Evolutionary conservation across 768 basidiomycete genomes (phyloP), one percentile per base, ranked within the genome.

Genomic region (Hebeloma cylindrosporum): DNA sequence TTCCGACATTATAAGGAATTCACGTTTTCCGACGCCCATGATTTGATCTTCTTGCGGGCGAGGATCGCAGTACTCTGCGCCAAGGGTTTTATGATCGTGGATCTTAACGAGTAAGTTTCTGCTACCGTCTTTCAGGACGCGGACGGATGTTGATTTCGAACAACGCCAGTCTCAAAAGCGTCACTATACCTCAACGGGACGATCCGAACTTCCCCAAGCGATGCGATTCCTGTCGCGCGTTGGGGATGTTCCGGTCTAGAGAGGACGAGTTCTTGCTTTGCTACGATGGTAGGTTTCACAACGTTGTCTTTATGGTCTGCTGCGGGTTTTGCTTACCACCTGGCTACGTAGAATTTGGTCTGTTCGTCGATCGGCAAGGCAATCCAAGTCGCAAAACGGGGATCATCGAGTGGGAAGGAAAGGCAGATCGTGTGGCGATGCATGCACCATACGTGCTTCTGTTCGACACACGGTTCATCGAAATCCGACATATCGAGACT

Each of bases 71-170:
- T 99, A 36, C 76, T 96, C 17, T 93, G 93, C 54, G 81, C 87
- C 1, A 93, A 89, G 56, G 94, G 93, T 11, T 97, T 99, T 56
- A 93, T 96, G 68, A 96, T 98, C 58, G 95, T 99, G 92, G 89
- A 96, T 60, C 74, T 99, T 20, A 80, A 81, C 11, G 88, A 94
- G 89, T 95, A 66, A 31, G 88, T 67, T 5, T 6, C 29, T 7
- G 11, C n/a, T 33, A 32, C 21, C 17, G 4, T 41, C 7, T 3
- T 22, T 9, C 2, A 21, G 8, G 9, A 8, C 25, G 29, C 31
- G 14, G 38, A 39, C 17, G 25, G 17, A 18, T 28, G 27, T 11
- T 22, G 26, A 13, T 39, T 10, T 16, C n/a, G 28, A 22, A 22
- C 28, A 39, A 18, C 30, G 32, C 16, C 55, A 92, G 87, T 60